A percentile compares a stretch with the other conserved stretches of the same genome.
Evolutionary conservation across 176 grass and related monocot species (phyloP).

Genomic region (Paspalum vaginatum): DNA sequence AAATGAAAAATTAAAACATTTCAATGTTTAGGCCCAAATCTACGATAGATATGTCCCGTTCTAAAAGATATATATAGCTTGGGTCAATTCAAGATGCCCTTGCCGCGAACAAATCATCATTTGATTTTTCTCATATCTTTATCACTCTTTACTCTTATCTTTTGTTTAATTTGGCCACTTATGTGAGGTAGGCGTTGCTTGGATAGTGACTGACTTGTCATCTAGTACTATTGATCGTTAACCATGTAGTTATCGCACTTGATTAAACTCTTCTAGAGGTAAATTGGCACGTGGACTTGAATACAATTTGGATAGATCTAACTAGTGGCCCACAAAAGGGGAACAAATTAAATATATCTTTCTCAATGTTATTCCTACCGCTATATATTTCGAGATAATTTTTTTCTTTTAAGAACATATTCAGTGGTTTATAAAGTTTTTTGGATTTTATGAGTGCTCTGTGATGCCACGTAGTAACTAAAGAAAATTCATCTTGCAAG

Average conservation of each 20-base stretch:
- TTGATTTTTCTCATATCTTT: slow-evolving; percentile 11
- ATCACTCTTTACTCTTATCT: neutral
- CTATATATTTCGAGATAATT: neutral
- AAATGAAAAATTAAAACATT: no score
- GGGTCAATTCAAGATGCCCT: slow-evolving; percentile 5
- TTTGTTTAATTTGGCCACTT: neutral
- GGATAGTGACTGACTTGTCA: slow-evolving; percentile 23
- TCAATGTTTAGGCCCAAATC: neutral
- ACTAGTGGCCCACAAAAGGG: slow-evolving; percentile 8
- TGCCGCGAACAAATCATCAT: neutral
- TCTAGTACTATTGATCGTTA: slow-evolving; percentile 4
- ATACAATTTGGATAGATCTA: slow-evolving; percentile 31
- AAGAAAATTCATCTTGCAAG: neutral
- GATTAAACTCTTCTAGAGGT: slow-evolving; percentile 4
- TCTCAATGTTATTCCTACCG: neutral
- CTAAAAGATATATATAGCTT: neutral
- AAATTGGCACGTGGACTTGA: slow-evolving; percentile 32
- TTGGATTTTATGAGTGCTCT: neutral
- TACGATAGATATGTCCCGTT: neutral
- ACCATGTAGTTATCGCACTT: neutral
- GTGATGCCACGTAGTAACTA: neutral
- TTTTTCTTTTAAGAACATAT: neutral
- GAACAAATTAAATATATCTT: neutral
- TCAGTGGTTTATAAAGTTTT: neutral
- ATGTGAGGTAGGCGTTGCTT: slow-evolving; percentile 16